These are phyloP conservation scores for Aschersonia sp. DNA, from an alignment of 2,329 filamentous ascomycete genomes.

Conservation along the genomic window DNA sequence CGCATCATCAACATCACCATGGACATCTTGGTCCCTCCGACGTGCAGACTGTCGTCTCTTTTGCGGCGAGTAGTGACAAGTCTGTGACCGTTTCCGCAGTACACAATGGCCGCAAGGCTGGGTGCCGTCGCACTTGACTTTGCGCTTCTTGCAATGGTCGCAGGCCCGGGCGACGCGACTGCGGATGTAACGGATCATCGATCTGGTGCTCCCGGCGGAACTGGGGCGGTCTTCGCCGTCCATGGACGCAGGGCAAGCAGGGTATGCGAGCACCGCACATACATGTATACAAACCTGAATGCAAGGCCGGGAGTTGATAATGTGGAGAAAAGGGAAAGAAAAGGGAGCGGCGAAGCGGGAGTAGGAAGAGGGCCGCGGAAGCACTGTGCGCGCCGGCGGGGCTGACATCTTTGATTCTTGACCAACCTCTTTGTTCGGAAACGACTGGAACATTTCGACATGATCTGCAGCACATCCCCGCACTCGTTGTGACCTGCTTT, in stretches of 20 bases:
- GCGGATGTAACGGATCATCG: slow-evolving; percentile 12
- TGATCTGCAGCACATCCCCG: too few species aligned
- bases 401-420: too few species aligned
- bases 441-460: too few species aligned
- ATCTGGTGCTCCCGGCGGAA: neutral
- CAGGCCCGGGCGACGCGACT: slow-evolving; percentile 37
- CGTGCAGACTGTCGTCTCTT: slow-evolving; percentile 14
- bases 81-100: slow-evolving; percentile 23
- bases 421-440: too few species aligned
- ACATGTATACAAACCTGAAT: too few species aligned
- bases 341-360: neutral
- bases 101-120: slow-evolving; percentile 36
- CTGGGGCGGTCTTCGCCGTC: neutral
- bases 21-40: neutral
- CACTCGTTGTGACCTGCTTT: too few species aligned
- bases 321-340: neutral
- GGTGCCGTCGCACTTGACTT: slow-evolving; percentile 41
- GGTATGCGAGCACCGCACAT: too few species aligned
- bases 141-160: slow-evolving; percentile 37
- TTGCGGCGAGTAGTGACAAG: slow-evolving; percentile 33
- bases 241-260: neutral
- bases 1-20: slow-evolving; percentile 1
- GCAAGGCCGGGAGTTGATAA: too few species aligned
- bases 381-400: neutral
- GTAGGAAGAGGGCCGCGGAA: slow-evolving; percentile 1